Base-by-base conservation (phyloP, 148 eudicot genomes). In the Fagopyrum homotropicum region DNA sequence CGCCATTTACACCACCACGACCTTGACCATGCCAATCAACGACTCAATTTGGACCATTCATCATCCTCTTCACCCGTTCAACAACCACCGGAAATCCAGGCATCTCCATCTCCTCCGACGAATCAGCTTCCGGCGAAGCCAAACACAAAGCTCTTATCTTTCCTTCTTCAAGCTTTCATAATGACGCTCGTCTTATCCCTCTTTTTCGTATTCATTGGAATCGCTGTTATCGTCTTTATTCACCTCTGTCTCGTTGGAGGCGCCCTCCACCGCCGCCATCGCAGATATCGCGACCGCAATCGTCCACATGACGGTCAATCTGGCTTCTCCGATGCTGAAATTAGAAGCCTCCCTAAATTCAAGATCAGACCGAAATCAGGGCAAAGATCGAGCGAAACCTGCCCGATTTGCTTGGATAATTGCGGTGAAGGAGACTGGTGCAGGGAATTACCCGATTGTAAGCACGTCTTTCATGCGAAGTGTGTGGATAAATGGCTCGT, bases 181-280 rank as follows among this genome's bases (percentile, higher is more conserved):
- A 76, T 76, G 78, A 43, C 64, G 44, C 73, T 66, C 73, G 47
- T 76, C 44, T 47, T 76, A 16, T 51, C 73, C 52, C 73, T 76
- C 73, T 76, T 76, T 73, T 47, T 76, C 63, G 73, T 76, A 46
- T 76, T 76, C 73, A 63, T 76, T 9, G 78, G 78, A 12, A 71
- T 76, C 57, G 78, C 78, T 48, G 78, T 71, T 61, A 66, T 76
- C 73, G 50, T 76, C 60, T 76, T 76, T 73, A 11, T 69, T 61
- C 78, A 76, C 73, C 60, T 76, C 73, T 76, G 78, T 64, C 43
- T 76, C 17, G 78, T 71, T 5, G 73, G 78, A 49, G 73, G 73
- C 6, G 73, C 78, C 73, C 73, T 76, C 50, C 76, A 74, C 76
- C 76, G 76, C 76, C 61, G 75, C 45, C 75, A 54, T 16, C 75